Conservation (phyloP, 108 stramenopile genomes). For the Epithemia pelagica region DNA sequence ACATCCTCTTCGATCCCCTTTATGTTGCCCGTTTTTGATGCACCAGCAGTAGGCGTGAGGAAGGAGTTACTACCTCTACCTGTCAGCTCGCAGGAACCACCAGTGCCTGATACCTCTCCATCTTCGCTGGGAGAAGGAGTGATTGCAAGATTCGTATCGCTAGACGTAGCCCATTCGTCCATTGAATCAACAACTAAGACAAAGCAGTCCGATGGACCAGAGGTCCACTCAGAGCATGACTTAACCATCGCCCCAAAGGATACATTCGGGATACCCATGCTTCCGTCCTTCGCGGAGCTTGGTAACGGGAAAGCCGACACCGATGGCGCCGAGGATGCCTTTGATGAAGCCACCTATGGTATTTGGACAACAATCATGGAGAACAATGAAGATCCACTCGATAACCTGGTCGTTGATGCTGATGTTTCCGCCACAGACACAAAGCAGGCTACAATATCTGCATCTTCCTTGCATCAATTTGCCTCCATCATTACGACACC, state of each 20-base stretch:
- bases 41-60: constrained; percentile 16
- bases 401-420: neutral
- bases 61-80: constrained; percentile 21
- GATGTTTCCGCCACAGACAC: neutral
- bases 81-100: constrained; percentile 4
- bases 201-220: constrained; percentile 16
- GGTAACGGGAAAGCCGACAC: constrained; percentile 9
- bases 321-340: constrained; percentile 26
- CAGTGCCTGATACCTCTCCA: neutral
- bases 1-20: constrained; percentile 68
- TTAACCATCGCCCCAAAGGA: constrained; percentile 61
- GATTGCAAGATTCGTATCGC: constrained; percentile 67
- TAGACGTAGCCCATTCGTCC: constrained; percentile 39
- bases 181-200: constrained; percentile 1
- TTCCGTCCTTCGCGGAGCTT: constrained; percentile 46
- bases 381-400: constrained; percentile 8
- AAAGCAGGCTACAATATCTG: neutral
- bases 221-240: constrained; percentile 38
- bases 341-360: constrained; percentile 85
- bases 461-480: constrained; percentile 7
- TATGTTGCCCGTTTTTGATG: constrained; percentile 69
- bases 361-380: constrained; percentile 87
- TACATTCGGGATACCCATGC: constrained; percentile 81
- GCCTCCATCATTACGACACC: constrained; percentile 3
- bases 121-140: constrained; percentile 62